Evolutionary conservation across 192 early-diverging fungal species (phyloP).

Genomic region (Helicostylum pulchrum): DNA sequence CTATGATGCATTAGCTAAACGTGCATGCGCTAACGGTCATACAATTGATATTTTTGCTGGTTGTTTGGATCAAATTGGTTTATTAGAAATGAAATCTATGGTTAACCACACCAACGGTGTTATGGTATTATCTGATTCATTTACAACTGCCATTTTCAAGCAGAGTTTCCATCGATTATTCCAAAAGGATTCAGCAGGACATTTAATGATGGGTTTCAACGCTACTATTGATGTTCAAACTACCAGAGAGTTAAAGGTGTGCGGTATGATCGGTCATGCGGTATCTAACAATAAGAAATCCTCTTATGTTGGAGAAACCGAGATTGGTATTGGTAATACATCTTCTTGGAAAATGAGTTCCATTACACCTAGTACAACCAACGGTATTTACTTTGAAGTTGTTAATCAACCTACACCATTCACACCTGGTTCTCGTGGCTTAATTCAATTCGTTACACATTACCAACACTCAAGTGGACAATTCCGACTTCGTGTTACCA

Average conservation of each 20-base stretch:
- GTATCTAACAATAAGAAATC: conserved; percentile 87
- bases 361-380: conserved; percentile 81
- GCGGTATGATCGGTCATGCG: conserved; percentile 95
- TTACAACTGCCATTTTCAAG: conserved; percentile 95
- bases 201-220: conserved; percentile 97
- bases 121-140: conserved; percentile 95
- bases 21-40: conserved; percentile 83
- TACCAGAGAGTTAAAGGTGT: conserved; percentile 91
- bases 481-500: conserved; percentile 92
- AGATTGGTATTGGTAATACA: conserved; percentile 96
- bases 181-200: conserved; percentile 83
- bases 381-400: conserved; percentile 95
- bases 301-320: conserved; percentile 91
- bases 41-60: conserved; percentile 98
- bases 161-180: conserved; percentile 95
- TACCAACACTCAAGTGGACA: conserved; percentile 94
- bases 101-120: conserved; percentile 84
- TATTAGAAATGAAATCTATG: conserved; percentile 95
- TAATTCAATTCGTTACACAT: conserved; percentile 94
- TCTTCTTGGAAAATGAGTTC: conserved; percentile 94
- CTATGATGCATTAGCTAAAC: conserved; percentile 87
- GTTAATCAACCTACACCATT: conserved; percentile 81
- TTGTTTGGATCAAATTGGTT: conserved; percentile 93
- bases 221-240: conserved; percentile 96
- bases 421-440: conserved; percentile 77